phyloP scores from a whole-genome alignment of 257 asterid genomes.

The Plectranthus barbatus region DNA sequence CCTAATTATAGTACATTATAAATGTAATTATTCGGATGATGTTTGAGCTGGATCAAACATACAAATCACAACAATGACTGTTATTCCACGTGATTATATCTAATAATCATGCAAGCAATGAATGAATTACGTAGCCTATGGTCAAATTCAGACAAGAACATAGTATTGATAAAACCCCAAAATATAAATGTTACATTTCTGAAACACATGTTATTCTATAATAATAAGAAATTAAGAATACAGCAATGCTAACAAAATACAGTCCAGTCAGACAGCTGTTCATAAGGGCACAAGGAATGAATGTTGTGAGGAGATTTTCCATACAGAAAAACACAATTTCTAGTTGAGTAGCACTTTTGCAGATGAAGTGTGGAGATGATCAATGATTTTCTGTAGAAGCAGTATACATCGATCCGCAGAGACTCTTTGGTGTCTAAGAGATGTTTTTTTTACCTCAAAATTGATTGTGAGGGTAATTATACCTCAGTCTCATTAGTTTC shows the following conservation, averaged over 20 bases:
- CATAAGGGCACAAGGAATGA: background rate
- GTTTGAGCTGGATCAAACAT: no score
- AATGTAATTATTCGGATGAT: no score
- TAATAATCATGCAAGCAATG: no score
- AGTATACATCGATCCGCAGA: conserved; percentile 7
- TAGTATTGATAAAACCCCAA: no score
- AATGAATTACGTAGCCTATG: no score
- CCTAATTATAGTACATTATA: no score
- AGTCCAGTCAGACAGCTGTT: background rate
- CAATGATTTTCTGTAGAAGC: no score
- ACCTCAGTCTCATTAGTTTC: conserved; percentile 27
- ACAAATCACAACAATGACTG: no score
- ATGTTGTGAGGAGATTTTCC: background rate
- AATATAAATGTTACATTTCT: background rate
- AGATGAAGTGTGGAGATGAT: no score
- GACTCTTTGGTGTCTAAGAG: background rate
- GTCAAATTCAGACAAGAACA: no score
- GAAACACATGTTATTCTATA: background rate
- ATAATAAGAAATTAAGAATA: background rate
- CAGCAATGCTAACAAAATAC: background rate
- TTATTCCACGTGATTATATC: no score
- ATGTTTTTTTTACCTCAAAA: conserved; percentile 18
- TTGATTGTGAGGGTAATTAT: conserved; percentile 19
- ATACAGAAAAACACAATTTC: background rate
- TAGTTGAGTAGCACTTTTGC: conserved; percentile 7